phyloP scores from a whole-genome alignment of 2,329 filamentous ascomycete genomes.

The Ilyonectria destructans region DNA sequence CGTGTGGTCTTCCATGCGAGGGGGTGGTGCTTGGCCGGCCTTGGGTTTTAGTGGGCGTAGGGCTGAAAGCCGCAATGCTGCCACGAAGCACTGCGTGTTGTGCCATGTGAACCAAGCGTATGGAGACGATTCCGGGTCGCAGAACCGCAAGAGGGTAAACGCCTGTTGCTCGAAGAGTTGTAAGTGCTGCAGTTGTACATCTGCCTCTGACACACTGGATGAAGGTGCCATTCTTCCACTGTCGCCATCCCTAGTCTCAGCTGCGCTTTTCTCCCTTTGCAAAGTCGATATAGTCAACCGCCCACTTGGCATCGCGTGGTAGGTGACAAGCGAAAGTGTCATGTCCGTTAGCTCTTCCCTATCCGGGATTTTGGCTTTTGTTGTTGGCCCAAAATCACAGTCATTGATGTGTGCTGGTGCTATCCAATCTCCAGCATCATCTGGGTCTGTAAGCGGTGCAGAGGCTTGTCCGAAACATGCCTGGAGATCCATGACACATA shows the following conservation, averaged over 20 bases:
- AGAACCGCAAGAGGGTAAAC: slow-evolving; percentile 29
- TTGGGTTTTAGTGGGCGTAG: slow-evolving; percentile 13
- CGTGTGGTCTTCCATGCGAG: background rate
- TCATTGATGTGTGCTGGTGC: slow-evolving; percentile 31
- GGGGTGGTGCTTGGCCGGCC: background rate
- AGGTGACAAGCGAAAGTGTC: slow-evolving; percentile 30
- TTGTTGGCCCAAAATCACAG: slow-evolving; percentile 26
- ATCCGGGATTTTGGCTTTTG: slow-evolving; percentile 8
- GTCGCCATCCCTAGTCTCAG: too few species aligned
- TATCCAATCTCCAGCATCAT: slow-evolving; percentile 13
- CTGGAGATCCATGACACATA: slow-evolving; percentile 34
- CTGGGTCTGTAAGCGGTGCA: slow-evolving; percentile 23
- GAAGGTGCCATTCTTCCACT: background rate
- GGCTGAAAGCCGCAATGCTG: slow-evolving; percentile 20
- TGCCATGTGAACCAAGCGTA: slow-evolving; percentile 38
- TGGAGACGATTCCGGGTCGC: slow-evolving; percentile 31
- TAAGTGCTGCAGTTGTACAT: slow-evolving; percentile 10
- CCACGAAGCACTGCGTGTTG: slow-evolving; percentile 34
- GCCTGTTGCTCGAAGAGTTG: slow-evolving; percentile 26
- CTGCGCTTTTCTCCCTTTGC: too few species aligned
- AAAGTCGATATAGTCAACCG: slow-evolving; percentile 19
- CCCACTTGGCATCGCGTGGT: slow-evolving; percentile 15
- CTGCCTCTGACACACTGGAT: background rate
- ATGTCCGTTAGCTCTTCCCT: slow-evolving; percentile 35
- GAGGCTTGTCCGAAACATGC: slow-evolving; percentile 24